These are phyloP conservation scores for Fonsecaea erecta DNA, from an alignment of 2,329 filamentous ascomycete species.

Conservation along the genomic window DNA sequence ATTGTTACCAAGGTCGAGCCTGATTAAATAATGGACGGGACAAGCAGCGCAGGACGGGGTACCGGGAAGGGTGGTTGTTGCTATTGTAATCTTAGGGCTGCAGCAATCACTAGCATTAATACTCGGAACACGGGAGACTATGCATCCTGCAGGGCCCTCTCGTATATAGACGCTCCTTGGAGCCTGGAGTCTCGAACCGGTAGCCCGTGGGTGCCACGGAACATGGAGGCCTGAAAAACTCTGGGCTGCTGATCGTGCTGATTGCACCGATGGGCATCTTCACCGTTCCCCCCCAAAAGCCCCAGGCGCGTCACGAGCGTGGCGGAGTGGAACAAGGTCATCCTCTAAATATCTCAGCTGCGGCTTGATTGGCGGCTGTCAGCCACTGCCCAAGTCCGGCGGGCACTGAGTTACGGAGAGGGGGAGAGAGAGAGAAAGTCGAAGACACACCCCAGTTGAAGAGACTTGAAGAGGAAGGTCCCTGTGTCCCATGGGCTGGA, in stretches of 20 bases:
- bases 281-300: not conserved
- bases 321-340: slow-evolving; percentile 6
- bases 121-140: not conserved
- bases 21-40: not conserved
- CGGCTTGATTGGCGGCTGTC: not conserved
- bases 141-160: not conserved
- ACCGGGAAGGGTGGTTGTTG: not conserved
- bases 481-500: not conserved
- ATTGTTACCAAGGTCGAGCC: not conserved
- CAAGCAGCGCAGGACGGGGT: not conserved
- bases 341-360: slow-evolving; percentile 11
- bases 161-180: not conserved
- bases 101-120: slow-evolving; percentile 4
- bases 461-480: not conserved
- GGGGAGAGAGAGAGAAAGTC: not conserved
- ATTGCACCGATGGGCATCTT: not conserved
- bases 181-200: not conserved
- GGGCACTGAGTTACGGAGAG: not conserved
- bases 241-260: slow-evolving; percentile 1
- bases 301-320: slow-evolving; percentile 5
- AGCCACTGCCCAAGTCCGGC: not conserved
- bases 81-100: slow-evolving; percentile 16
- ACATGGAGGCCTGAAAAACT: slow-evolving; percentile 1
- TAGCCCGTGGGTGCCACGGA: not conserved
- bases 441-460: not conserved